Evolutionary conservation across 495 filamentous ascomycete species (phyloP).

Genomic region (Neurospora discreta): DNA sequence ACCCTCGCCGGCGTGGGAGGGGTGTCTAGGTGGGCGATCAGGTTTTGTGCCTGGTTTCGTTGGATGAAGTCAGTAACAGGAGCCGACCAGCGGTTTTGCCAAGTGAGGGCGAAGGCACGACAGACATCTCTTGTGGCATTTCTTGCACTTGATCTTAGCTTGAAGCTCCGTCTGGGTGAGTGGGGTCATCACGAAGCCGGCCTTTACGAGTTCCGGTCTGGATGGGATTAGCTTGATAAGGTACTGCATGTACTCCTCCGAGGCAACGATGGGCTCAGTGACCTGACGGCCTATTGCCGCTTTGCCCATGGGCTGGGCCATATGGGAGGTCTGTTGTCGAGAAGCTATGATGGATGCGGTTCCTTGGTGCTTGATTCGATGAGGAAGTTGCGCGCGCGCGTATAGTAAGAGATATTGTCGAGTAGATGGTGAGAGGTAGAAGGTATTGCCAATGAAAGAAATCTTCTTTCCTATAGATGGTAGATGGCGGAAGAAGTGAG

Average conservation of each 20-base stretch:
- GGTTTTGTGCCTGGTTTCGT: neutral
- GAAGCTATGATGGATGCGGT: neutral
- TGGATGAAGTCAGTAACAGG: too few relatives aligned
- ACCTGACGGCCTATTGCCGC: neutral
- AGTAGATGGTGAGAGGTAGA: neutral
- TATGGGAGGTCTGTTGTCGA: neutral
- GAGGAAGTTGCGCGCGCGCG: neutral
- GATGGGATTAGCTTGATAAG: neutral
- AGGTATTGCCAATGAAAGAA: too few relatives aligned
- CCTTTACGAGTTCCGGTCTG: neutral
- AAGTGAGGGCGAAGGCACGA: too few relatives aligned
- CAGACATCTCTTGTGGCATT: conserved; percentile 1
- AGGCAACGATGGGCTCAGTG: neutral
- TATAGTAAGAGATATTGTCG: neutral
- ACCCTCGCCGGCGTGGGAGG: neutral
- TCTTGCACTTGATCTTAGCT: neutral
- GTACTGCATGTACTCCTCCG: neutral
- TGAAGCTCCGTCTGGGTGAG: neutral
- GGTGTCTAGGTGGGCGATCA: neutral
- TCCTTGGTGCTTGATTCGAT: neutral
- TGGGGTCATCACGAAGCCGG: neutral
- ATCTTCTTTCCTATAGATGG: too few relatives aligned
- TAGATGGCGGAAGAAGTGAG: neutral
- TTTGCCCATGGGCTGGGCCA: neutral
- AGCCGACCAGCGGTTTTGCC: too few relatives aligned